Evolutionary conservation across 2,329 filamentous ascomycete genomes (phyloP), one percentile per base, ranked within the genome.

Genomic region (Fusarium citri): DNA sequence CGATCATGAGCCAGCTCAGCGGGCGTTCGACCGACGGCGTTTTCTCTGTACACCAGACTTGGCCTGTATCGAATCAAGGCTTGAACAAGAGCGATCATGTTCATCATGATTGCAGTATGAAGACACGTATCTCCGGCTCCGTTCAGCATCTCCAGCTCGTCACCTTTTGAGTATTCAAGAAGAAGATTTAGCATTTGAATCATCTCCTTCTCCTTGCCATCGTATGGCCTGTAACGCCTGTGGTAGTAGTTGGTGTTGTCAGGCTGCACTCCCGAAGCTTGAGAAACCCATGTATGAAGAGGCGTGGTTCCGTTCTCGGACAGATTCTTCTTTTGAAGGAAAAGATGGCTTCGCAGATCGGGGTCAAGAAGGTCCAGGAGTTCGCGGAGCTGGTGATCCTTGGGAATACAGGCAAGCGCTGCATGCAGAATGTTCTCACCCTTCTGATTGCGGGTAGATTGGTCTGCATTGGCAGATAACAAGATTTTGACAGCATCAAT

Each of bases 21-120:
- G 0, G 93, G 91, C 0, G 92, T 96, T 18, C 87, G 85, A 3
- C 93, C 93, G 0, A 92, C 92, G 0, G 92, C 88, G 71, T 94
- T 94, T 77, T 96, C 93, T 23, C 89, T 87, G 71, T 87, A 85
- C 1, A 94, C 80, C 3, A 94, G 82, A 26, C 84, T 82, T 0
- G 90, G 87, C 20, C 87, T 83, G 69, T 81, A 81, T 12, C 86
- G 80, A 14, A 94, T 79, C 5, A 92, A 73, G 5, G 81, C 73
- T 16, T 81, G 78, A 41, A 81, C 72, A 2, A 85, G 70, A 37
- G 74, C 75, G 10, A 81, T 69, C 37, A 80, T 69, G 15, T 78
- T 72, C 10, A 78, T 76, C 57, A 79, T 76, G 22, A 89, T 83
- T 14, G 86, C 83, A 1, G 83, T 85, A 73, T 93, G 91, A 1